These are phyloP conservation scores for Mitragyna speciosa DNA, from an alignment of 257 asterid species.

Conservation along the genomic window DNA sequence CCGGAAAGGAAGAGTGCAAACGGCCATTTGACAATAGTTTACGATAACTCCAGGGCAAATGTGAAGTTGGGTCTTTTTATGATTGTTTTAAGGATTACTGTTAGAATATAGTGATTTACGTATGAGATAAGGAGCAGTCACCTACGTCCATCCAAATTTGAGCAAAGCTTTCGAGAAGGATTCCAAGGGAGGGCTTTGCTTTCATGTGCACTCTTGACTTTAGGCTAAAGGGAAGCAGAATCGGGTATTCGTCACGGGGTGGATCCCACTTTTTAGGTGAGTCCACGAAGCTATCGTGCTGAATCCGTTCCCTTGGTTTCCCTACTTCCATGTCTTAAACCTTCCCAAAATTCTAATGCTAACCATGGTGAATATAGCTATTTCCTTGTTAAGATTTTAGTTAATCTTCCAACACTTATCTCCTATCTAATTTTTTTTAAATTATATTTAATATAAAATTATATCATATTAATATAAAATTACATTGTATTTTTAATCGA, in stretches of 20 bases:
- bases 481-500: too few relatives aligned
- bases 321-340: neutral
- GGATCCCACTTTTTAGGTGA: conserved; percentile 24
- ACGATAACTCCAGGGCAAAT: neutral
- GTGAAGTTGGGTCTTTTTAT: neutral
- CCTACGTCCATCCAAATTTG: conserved; percentile 5
- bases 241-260: conserved; percentile 25
- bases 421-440: too few relatives aligned
- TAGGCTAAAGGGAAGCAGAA: conserved; percentile 31
- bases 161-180: neutral
- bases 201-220: conserved; percentile 38
- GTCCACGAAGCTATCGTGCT: conserved; percentile 3
- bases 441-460: too few relatives aligned
- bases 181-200: conserved; percentile 19
- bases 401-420: too few relatives aligned
- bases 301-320: conserved; percentile 16
- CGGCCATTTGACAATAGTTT: neutral
- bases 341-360: too few relatives aligned
- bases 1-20: neutral
- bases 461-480: too few relatives aligned
- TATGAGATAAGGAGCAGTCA: neutral
- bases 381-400: too few relatives aligned
- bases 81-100: too few relatives aligned
- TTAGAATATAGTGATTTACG: neutral
- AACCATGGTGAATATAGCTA: too few relatives aligned